phyloP scores from a whole-genome alignment of 1,284 basidiomycete genomes.

The Tetrapyrgos nigripes region DNA sequence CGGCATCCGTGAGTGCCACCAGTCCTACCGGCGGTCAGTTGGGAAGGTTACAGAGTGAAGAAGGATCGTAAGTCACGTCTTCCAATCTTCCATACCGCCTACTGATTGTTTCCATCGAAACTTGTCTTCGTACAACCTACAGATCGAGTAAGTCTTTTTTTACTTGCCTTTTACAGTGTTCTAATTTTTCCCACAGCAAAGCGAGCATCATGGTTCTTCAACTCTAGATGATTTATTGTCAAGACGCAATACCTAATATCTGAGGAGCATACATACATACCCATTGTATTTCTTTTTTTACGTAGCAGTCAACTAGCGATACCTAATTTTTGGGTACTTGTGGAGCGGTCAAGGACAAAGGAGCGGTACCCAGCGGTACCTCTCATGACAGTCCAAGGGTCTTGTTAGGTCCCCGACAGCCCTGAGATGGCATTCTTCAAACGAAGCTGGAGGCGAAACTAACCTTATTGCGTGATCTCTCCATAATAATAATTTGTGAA shows the following conservation, averaged over 20 bases:
- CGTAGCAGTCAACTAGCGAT: constrained; percentile 32
- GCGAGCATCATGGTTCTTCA: constrained; percentile 90
- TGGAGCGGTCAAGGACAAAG: no score
- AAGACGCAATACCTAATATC: constrained; percentile 15
- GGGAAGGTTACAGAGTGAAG: constrained; percentile 78
- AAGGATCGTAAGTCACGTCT: constrained; percentile 67
- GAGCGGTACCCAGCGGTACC: no score
- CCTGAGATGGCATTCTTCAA: neutral
- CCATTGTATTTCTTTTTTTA: constrained; percentile 23
- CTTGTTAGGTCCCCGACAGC: neutral
- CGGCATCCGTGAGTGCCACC: constrained; percentile 51
- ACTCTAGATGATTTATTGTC: constrained; percentile 60
- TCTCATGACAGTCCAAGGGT: neutral
- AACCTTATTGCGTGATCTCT: no score
- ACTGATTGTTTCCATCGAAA: constrained; percentile 23
- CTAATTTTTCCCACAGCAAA: constrained; percentile 59
- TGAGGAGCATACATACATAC: constrained; percentile 30
- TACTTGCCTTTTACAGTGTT: neutral
- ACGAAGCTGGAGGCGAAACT: no score
- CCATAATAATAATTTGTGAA: no score
- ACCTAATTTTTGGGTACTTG: constrained; percentile 1
- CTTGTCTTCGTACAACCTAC: constrained; percentile 11
- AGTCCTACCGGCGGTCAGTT: constrained; percentile 60
- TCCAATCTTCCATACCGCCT: constrained; percentile 28
- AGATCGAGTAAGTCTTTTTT: constrained; percentile 28